Evolutionary conservation across 2,329 filamentous ascomycete genomes (phyloP), one percentile per base, ranked within the genome.

Genomic region (Colletotrichum abscissum): DNA sequence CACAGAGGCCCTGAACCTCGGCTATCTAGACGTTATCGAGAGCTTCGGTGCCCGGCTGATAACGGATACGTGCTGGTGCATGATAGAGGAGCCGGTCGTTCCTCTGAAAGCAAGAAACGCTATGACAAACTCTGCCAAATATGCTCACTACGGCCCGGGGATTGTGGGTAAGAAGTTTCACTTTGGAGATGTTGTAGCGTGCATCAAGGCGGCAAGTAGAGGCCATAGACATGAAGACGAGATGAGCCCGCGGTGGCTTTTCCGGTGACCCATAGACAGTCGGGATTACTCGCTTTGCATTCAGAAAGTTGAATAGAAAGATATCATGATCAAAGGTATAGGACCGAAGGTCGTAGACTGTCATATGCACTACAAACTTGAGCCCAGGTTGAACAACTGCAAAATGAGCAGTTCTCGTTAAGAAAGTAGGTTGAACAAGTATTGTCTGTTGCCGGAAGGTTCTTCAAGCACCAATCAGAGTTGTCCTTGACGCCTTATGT

Each of bases 31-130:
- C 0, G 63, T 63, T 7, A 52, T 87, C 2, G 76, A 82, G 16
- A 42, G 16, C 0, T 86, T 86, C 63, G 85, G 85, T 0, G 83
- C 78, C 1, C 76, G 78, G 26, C 64, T 86, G 5, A 77, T 86
- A 14, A 86, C 82, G 0, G 85, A 87, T 72, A 86, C 84, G 0
- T 87, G 85, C 66, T 87, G 85, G 85, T 87, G 85, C 73, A 85
- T 87, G 82, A 81, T 86, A 19, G 67, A 70, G 1, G 83, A 86
- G 57, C 84, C 85, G 0, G 76, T 84, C 0, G 82, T 86, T 9
- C 79, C 78, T 4, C 46, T 7, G 0, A 11, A 63, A 2, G 73
- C 77, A 0, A 75, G 76, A 3, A 79, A 76, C 1, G 82, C 87
- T 67, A 82, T 84, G 84, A 86, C 82, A 0, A 86, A 86, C 63